Conservation (phyloP, 495 filamentous ascomycete species). For the Pyronema omphalodes region DNA sequence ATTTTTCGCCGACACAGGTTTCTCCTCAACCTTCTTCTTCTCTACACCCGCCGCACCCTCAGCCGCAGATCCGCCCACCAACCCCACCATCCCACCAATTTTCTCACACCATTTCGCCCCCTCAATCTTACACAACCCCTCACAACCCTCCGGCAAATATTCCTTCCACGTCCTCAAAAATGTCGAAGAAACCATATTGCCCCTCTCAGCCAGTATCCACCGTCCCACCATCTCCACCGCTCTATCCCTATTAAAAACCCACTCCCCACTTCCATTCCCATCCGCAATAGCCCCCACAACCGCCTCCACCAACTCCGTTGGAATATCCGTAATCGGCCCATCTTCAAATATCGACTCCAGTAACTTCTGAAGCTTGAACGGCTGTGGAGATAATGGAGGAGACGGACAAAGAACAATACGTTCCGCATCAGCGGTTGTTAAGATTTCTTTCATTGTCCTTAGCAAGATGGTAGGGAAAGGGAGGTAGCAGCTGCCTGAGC, state of each 20-base stretch:
- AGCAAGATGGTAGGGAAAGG: slow-evolving; percentile 29
- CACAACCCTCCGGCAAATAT: slow-evolving; percentile 12
- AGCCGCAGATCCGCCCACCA: slow-evolving; percentile 9
- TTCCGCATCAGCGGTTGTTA: slow-evolving; percentile 31
- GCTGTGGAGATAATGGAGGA: slow-evolving; percentile 15
- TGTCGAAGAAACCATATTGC: slow-evolving; percentile 5
- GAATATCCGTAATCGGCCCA: slow-evolving; percentile 12
- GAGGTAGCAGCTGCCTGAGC: slow-evolving; percentile 22
- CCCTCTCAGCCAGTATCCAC: slow-evolving; percentile 7
- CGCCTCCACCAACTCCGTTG: slow-evolving; percentile 8
- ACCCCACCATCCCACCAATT: background rate
- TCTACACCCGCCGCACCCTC: background rate
- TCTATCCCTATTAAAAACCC: slow-evolving; percentile 5
- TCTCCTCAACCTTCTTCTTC: slow-evolving; percentile 3
- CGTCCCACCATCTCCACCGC: slow-evolving; percentile 5
- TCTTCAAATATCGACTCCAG: slow-evolving; percentile 17
- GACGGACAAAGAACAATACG: slow-evolving; percentile 25
- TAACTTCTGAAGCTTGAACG: background rate
- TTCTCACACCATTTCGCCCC: background rate
- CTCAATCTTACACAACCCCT: slow-evolving; percentile 11
- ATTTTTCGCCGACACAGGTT: slow-evolving; percentile 6
- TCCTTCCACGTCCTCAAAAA: slow-evolving; percentile 16
- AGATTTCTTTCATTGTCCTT: slow-evolving; percentile 31
- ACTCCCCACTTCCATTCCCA: background rate
- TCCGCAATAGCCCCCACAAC: slow-evolving; percentile 7